These are phyloP conservation scores for Collybia mongolica DNA, from an alignment of 768 basidiomycete species.

Conservation along the genomic window DNA sequence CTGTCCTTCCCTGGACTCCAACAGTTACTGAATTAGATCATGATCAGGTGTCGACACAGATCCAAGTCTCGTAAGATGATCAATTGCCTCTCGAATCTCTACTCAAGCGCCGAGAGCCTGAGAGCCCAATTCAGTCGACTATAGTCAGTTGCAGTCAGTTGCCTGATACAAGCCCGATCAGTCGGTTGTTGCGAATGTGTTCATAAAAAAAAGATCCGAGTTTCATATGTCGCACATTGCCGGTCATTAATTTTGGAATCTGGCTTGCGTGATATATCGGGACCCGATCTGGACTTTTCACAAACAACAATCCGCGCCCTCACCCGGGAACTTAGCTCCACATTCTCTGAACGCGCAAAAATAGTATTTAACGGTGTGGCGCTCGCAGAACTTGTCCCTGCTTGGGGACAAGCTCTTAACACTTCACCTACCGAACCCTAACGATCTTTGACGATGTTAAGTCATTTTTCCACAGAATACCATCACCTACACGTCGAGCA, in stretches of 20 bases:
- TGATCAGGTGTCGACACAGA: too few species aligned
- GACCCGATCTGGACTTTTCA: conserved; percentile 4
- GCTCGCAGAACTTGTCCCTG: conserved; percentile 10
- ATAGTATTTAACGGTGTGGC: conserved; percentile 7
- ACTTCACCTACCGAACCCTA: neutral
- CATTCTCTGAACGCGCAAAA: conserved; percentile 1
- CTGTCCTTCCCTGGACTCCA: too few species aligned
- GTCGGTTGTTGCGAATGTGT: too few species aligned
- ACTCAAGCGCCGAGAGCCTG: too few species aligned
- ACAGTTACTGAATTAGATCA: too few species aligned
- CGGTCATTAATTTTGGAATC: neutral
- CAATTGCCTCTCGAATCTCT: too few species aligned
- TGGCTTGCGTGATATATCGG: conserved; percentile 8
- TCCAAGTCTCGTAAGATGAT: too few species aligned
- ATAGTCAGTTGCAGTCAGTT: too few species aligned
- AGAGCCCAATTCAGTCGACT: too few species aligned
- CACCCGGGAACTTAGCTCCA: conserved; percentile 14
- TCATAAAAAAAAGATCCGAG: too few species aligned
- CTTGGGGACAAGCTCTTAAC: neutral
- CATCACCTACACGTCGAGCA: conserved; percentile 3
- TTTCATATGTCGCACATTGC: too few species aligned
- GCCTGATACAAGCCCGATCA: too few species aligned
- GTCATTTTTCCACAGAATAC: conserved; percentile 10
- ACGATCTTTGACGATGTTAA: conserved; percentile 8
- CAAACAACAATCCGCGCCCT: conserved; percentile 11